phyloP scores from a whole-genome alignment of 768 basidiomycete species.

The Rhizopogon vinicolor region DNA sequence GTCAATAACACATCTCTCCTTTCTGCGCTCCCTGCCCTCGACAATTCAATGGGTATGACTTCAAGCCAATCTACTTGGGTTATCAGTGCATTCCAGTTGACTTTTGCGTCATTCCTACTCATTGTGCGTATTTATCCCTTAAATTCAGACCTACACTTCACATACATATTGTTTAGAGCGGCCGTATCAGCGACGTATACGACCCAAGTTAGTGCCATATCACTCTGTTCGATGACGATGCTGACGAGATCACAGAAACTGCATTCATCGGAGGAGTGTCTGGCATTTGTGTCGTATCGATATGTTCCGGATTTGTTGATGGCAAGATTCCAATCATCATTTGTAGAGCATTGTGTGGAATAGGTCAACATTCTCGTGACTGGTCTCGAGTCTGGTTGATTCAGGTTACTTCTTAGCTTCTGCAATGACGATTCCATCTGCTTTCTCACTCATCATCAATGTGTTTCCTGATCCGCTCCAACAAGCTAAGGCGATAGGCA shows the following conservation, averaged over 20 bases:
- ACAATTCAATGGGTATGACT: conserved; percentile 15
- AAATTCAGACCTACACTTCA: too few relatives aligned
- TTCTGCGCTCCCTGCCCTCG: too few relatives aligned
- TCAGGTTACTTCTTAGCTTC: conserved; percentile 21
- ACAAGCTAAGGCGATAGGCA: too few relatives aligned
- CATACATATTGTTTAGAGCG: too few relatives aligned
- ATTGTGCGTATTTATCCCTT: too few relatives aligned
- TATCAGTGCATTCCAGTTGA: too few relatives aligned
- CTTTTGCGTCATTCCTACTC: too few relatives aligned
- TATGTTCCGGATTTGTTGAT: background rate
- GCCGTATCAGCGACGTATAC: too few relatives aligned
- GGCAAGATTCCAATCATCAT: conserved; percentile 42
- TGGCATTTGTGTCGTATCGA: conserved; percentile 33
- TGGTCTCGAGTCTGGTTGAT: background rate
- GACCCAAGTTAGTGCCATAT: too few relatives aligned
- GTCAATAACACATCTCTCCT: too few relatives aligned
- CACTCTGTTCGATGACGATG: too few relatives aligned
- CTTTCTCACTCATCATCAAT: conserved; percentile 36
- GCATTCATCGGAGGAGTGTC: conserved; percentile 34
- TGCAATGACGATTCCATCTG: conserved; percentile 39
- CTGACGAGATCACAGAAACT: too few relatives aligned
- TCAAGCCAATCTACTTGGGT: conserved; percentile 14
- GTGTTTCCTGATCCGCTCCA: conserved; percentile 34
- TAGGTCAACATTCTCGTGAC: conserved; percentile 18
- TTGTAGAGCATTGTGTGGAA: conserved; percentile 40